Base-by-base conservation (phyloP, 306 rosid species). In the Malus asiatica region DNA sequence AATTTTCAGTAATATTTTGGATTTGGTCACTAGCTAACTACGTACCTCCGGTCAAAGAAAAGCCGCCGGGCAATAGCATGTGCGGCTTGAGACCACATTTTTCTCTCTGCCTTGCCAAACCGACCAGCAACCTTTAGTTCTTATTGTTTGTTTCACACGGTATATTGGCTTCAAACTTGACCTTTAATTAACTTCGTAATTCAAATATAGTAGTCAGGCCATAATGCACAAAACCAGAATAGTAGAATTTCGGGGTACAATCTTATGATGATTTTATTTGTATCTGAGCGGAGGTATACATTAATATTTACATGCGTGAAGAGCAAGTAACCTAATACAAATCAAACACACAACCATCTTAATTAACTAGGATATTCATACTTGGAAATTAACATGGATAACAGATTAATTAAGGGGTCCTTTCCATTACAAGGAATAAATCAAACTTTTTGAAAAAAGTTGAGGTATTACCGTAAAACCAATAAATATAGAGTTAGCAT, bases 1-100 rank as follows among this genome's bases (percentile, higher is more conserved):
- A 55, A 20, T 15, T 55, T 58, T 59, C 15, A 59, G 29, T 59
- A 9, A 12, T 60, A 61, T 61, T 19, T 63, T 16, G 38, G 8
- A 29, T 63, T 63, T 63, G 68, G 10, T 30, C n/a, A 63, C 48
- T 65, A 33, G 19, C 66, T 29, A 29, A 18, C 48, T 11, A 27
- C 27, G 27, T 27, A 46, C 33, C 25, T 13, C 51, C 18, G 72
- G 72, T 65, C 78, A 75, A 75, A 75, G 52, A 32, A 52, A 65
- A 66, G 51, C 52, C 14, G 11, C 64, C n/a, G 16, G 8, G 23
- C 35, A 75, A 7, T 46, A 23, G 22, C 32, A 11, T 20, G 62
- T 25, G 66, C n/a, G 22, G 22, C 44, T 65, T 48, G 29, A 51
- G 20, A 14, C 29, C 72, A 75, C 48, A 65, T 6, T 51, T 52